Evolutionary conservation across 164 flowering plant genomes (phyloP).

Genomic region (Liriodendron chinense): DNA sequence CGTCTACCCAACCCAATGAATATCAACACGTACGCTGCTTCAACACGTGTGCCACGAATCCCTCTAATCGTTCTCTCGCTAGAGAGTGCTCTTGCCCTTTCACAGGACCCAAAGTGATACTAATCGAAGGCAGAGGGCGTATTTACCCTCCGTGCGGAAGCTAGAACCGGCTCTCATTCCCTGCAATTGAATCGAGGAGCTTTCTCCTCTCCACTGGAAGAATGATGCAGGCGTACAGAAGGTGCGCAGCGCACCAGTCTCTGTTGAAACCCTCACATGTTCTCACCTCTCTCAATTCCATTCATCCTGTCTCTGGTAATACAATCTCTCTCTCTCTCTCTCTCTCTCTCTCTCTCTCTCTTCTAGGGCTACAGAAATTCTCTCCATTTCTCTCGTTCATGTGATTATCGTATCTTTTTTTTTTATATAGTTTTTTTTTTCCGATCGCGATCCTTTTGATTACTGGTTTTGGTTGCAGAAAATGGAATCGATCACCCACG

Average conservation of each 20-base stretch:
- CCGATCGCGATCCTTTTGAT: neutral
- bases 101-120: no score
- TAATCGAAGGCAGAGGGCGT: neutral
- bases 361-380: neutral
- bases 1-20: no score
- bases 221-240: conserved; percentile 15
- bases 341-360: neutral
- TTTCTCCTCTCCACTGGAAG: neutral
- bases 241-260: conserved; percentile 2
- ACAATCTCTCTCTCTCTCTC: neutral
- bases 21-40: no score
- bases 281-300: conserved; percentile 4
- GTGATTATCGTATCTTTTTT: neutral
- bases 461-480: conserved; percentile 32
- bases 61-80: no score
- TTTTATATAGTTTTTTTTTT: neutral
- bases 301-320: conserved; percentile 3
- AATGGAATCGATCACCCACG: conserved; percentile 60
- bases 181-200: neutral
- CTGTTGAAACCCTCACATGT: neutral
- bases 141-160: neutral
- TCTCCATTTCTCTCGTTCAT: neutral
- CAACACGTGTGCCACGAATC: no score
- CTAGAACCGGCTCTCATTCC: neutral
- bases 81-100: no score